phyloP scores from a whole-genome alignment of 768 basidiomycete genomes.

The Dentipellis fragilis region DNA sequence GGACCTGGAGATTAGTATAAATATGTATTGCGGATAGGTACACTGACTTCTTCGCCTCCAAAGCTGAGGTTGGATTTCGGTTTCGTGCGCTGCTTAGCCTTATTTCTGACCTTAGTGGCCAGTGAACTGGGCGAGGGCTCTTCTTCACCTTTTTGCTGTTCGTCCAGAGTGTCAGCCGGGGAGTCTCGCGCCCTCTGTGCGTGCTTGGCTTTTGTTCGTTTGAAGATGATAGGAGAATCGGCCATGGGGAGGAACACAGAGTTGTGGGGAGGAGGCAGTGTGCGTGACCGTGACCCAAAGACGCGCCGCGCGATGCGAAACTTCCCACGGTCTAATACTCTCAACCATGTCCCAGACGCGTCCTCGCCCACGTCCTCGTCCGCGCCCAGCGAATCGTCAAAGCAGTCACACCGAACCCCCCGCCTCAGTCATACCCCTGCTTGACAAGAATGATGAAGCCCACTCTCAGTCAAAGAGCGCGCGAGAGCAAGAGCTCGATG shows the following conservation, averaged over 20 bases:
- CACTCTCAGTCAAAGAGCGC: conserved; percentile 7
- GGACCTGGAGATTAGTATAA: conserved; percentile 14
- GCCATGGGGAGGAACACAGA: conserved; percentile 15
- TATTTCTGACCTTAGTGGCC: conserved; percentile 61
- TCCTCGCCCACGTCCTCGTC: conserved; percentile 12
- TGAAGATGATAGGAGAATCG: conserved; percentile 30
- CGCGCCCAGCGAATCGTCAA: conserved; percentile 13
- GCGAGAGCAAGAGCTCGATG: conserved; percentile 25
- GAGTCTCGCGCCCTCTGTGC: conserved; percentile 31
- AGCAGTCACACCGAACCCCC: background rate
- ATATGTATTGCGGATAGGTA: background rate
- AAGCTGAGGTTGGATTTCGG: conserved; percentile 69
- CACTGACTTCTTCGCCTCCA: conserved; percentile 54
- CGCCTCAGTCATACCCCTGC: conserved; percentile 4
- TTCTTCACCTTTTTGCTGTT: conserved; percentile 18
- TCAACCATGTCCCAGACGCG: background rate
- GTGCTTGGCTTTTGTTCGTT: conserved; percentile 31
- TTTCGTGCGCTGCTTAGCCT: conserved; percentile 49
- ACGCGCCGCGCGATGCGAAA: background rate
- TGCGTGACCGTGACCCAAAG: conserved; percentile 1
- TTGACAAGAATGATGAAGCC: conserved; percentile 2
- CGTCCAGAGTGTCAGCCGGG: conserved; percentile 4
- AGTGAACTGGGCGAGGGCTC: conserved; percentile 47
- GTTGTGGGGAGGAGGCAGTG: background rate
- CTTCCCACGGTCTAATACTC: background rate